These are phyloP conservation scores for Kregervanrija delftensis DNA, from an alignment of 805 yeast species.

Conservation along the genomic window DNA sequence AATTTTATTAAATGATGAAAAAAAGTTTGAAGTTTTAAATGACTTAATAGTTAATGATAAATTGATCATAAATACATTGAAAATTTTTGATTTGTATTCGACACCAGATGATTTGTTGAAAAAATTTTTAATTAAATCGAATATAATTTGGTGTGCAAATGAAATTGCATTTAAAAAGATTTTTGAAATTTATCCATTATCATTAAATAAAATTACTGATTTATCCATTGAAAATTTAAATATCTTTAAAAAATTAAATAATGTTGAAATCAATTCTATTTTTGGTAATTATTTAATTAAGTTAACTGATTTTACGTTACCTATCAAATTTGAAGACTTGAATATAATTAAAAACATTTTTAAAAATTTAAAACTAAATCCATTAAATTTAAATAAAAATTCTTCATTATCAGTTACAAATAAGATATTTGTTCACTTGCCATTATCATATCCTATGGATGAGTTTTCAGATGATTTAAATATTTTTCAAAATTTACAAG, in stretches of 20 bases:
- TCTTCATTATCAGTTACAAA: background rate
- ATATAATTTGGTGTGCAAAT: conserved; percentile 6
- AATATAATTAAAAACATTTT: background rate
- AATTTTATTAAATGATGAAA: background rate
- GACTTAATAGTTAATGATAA: background rate
- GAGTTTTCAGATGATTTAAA: background rate
- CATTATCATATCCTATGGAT: conserved; percentile 4
- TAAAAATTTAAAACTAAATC: background rate
- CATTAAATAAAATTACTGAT: conserved; percentile 4
- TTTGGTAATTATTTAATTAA: background rate
- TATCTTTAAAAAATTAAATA: background rate
- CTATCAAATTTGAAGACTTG: background rate
- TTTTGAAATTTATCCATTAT: background rate
- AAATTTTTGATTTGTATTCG: conserved; percentile 4
- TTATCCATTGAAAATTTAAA: conserved; percentile 5
- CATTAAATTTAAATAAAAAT: too few species aligned
- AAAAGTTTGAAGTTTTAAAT: background rate
- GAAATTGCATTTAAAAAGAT: conserved; percentile 2
- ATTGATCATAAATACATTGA: conserved; percentile 3
- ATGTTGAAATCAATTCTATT: background rate
- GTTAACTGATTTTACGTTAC: conserved; percentile 6
- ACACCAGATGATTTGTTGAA: background rate
- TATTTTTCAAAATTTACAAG: too few species aligned
- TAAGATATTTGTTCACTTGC: conserved; percentile 1
- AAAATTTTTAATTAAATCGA: background rate